Conservation (phyloP, 2,329 filamentous ascomycete genomes). For the Apiospora rasikravindrae region DNA sequence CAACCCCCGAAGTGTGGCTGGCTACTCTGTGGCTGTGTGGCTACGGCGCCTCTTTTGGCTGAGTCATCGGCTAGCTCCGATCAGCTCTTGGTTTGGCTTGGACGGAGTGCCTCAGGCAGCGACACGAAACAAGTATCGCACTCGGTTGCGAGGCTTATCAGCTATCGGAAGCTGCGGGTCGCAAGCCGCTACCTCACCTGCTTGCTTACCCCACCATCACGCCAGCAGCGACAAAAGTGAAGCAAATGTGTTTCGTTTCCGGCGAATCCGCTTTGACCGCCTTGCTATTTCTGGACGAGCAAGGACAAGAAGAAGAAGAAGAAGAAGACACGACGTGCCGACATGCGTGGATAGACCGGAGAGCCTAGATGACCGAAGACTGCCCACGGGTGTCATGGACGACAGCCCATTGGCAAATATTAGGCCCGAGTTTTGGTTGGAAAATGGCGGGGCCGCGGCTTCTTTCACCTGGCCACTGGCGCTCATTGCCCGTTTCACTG, state of each 20-base stretch:
- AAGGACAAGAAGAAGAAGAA: background rate
- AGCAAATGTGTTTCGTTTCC: slow-evolving; percentile 4
- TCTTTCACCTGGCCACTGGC: background rate
- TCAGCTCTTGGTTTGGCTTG: too few relatives aligned
- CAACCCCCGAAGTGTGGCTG: background rate
- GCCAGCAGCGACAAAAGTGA: slow-evolving; percentile 1
- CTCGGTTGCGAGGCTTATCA: background rate
- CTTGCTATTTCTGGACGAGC: background rate
- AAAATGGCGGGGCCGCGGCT: slow-evolving; percentile 5
- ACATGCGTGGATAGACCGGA: background rate
- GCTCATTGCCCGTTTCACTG: slow-evolving; percentile 16
- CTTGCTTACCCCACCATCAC: background rate
- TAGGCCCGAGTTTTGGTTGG: slow-evolving; percentile 11
- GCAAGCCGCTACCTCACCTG: background rate
- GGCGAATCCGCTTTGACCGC: slow-evolving; percentile 1
- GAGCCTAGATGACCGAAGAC: slow-evolving; percentile 1
- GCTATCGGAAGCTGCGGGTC: background rate
- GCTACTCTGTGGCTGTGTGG: background rate
- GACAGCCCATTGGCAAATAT: slow-evolving; percentile 15
- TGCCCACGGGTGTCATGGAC: slow-evolving; percentile 12
- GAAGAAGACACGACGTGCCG: slow-evolving; percentile 4
- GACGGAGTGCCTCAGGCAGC: background rate
- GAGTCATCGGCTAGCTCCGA: background rate
- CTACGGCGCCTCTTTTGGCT: background rate
- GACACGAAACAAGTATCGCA: background rate